Percentiles rank a stretch among this genome's conserved stretches.
Evolutionary conservation across 495 filamentous ascomycete genomes (phyloP).

Genomic region (Trichoderma erinaceum): DNA sequence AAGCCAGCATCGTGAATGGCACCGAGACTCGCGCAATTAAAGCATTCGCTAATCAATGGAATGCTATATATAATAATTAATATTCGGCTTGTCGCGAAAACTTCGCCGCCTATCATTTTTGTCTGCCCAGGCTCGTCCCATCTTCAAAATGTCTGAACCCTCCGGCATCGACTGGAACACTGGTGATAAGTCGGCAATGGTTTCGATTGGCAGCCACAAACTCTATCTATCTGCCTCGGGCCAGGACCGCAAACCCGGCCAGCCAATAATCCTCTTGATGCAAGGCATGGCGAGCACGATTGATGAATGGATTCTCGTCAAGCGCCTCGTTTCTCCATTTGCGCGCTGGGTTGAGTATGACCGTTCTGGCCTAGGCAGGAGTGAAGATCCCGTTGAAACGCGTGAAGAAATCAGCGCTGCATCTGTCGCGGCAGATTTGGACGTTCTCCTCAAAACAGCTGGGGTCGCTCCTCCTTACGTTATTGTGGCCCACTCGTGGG

Average conservation of each 20-base stretch:
- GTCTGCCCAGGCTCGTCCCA: too few relatives aligned
- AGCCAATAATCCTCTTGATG: neutral
- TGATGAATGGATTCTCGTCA: neutral
- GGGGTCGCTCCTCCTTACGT: neutral
- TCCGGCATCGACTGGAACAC: too few relatives aligned
- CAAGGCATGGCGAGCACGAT: neutral
- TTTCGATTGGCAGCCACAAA: slow-evolving; percentile 3
- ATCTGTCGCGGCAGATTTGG: neutral
- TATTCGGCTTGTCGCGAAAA: too few relatives aligned
- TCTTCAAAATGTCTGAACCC: too few relatives aligned
- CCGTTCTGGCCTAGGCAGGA: neutral
- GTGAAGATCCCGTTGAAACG: neutral
- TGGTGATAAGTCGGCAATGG: neutral
- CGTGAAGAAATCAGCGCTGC: neutral
- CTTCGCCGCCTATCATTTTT: too few relatives aligned
- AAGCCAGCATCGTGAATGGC: too few relatives aligned
- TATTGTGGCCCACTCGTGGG: neutral
- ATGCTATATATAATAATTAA: too few relatives aligned
- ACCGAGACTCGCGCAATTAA: too few relatives aligned
- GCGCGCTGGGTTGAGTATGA: neutral
- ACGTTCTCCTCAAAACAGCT: neutral
- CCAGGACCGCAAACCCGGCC: neutral
- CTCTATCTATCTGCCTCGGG: neutral
- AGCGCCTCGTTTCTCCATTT: neutral
- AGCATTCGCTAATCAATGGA: too few relatives aligned